Base-by-base conservation (phyloP, 805 yeast species). In the Candida loeiensis region DNA sequence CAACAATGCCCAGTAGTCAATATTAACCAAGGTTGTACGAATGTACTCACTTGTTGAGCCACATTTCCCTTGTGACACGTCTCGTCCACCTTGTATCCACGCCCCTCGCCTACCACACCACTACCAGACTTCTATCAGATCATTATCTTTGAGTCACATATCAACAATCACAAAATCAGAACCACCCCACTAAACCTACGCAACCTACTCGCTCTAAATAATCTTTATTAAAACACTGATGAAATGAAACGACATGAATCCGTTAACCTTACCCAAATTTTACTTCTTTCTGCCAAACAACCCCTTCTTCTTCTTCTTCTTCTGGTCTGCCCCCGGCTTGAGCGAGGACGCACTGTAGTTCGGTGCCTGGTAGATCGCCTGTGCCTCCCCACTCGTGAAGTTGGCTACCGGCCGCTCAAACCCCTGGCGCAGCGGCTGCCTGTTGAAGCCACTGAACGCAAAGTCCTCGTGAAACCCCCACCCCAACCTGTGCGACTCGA, bases 401-500 rank as follows among this genome's bases (percentile, higher is more conserved):
- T 66, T 66, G 45, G 64, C 63, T 5, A 25, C 37, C 4, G 40
- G 72, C 58, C 44, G 55, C 55, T 43, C 60, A 58, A 44, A 56
- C 62, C 67, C 68, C 46, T 13, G 36, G 32, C 15, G 34, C 28
- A 20, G 30, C 6, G n/a, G 28, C 25, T 24, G 31, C 25, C 30
- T 16, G 30, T 50, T 45, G 38, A 64, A 60, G 37, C 70, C 65
- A 49, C 70, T 76, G 58, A 66, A 64, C 25, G 79, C 83, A 76
- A 84, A 88, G 61, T 78, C 84, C 69, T 48, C 85, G 75, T 68
- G 97, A 79, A 87, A 86, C 40, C 85, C 79, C 83, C 95, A 90
- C 12, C 97, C 98, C 32, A 84, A 73, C 14, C 78, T 70, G 6
- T 77, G 77, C 3, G 90, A 73, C 63, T 90, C 97, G 54, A 88